A percentile compares a stretch with the other conserved stretches of the same genome.
These are phyloP conservation scores for Cytospora mali DNA, from an alignment of 2,329 filamentous ascomycete species.

Conservation along the genomic window DNA sequence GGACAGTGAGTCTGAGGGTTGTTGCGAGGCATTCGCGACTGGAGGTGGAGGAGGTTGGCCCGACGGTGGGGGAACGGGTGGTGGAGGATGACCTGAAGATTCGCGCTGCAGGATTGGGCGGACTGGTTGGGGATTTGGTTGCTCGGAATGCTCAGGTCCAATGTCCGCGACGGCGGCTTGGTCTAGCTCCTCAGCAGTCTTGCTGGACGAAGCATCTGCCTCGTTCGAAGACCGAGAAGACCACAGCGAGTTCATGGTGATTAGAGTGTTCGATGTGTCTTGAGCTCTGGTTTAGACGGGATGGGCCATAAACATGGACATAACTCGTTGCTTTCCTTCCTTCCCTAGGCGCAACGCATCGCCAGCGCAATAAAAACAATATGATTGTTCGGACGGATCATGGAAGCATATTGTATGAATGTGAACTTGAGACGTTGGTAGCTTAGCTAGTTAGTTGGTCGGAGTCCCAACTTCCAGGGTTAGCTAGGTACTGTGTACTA, in stretches of 20 bases:
- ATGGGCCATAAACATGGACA: constrained; percentile 17
- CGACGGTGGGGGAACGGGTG: constrained; percentile 28
- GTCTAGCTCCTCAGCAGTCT: constrained; percentile 21
- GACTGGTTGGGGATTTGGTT: constrained; percentile 11
- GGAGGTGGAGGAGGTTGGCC: constrained; percentile 34
- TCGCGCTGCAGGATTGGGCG: constrained; percentile 39
- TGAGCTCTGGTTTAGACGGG: constrained; percentile 15
- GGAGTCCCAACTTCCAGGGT: background rate
- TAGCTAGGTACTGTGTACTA: background rate
- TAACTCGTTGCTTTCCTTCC: constrained; percentile 9
- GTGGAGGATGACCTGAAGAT: constrained; percentile 31
- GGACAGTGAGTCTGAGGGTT: constrained; percentile 70
- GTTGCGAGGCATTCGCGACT: constrained; percentile 31
- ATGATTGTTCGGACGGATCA: constrained; percentile 5
- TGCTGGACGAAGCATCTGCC: constrained; percentile 7
- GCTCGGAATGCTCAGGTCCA: constrained; percentile 14
- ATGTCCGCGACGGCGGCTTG: constrained; percentile 16
- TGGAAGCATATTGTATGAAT: constrained; percentile 7
- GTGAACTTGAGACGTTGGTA: constrained; percentile 2
- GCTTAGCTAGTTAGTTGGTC: background rate
- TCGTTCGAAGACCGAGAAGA: constrained; percentile 26
- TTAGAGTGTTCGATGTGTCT: constrained; percentile 15
- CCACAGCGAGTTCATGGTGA: constrained; percentile 32
- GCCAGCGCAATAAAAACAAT: background rate
- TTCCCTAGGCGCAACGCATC: constrained; percentile 2